These are phyloP conservation scores for Babjeviella inositovora DNA, from an alignment of 805 yeast species.

Conservation along the genomic window DNA sequence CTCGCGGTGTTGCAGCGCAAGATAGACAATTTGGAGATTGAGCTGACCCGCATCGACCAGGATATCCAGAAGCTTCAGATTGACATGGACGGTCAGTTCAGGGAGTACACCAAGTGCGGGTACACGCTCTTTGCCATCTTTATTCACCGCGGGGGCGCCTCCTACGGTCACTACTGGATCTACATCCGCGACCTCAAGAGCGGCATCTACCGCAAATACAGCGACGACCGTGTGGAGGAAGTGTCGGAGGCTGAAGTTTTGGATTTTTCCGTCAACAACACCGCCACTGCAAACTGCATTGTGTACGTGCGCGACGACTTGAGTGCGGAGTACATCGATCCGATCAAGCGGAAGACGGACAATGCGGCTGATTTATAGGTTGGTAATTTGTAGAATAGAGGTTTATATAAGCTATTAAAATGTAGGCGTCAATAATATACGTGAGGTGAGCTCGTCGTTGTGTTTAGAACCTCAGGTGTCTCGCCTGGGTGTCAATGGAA, in stretches of 20 bases:
- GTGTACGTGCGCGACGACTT: slow-evolving; percentile 63
- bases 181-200: slow-evolving; percentile 67
- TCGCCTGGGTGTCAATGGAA: too few relatives aligned
- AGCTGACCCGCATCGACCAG: slow-evolving; percentile 21
- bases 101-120: slow-evolving; percentile 42
- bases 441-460: too few relatives aligned
- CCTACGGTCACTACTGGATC: slow-evolving; percentile 95
- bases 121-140: slow-evolving; percentile 84
- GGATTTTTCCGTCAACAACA: slow-evolving; percentile 49
- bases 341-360: slow-evolving; percentile 34
- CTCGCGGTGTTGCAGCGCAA: slow-evolving; percentile 28
- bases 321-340: slow-evolving; percentile 38
- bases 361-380: slow-evolving; percentile 1
- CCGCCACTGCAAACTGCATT: slow-evolving; percentile 88
- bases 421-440: too few relatives aligned
- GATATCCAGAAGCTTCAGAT: slow-evolving; percentile 25
- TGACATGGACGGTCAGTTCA: slow-evolving; percentile 44
- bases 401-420: too few relatives aligned
- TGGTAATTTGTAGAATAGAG: too few relatives aligned
- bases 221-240: slow-evolving; percentile 88
- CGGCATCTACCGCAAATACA: slow-evolving; percentile 71
- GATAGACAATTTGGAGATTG: slow-evolving; percentile 26
- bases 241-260: slow-evolving; percentile 52
- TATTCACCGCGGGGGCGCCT: slow-evolving; percentile 91
- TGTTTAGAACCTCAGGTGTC: too few relatives aligned